Evolutionary conservation across 1,139 yeast genomes (phyloP).

Genomic region (Taphrina betulina): DNA sequence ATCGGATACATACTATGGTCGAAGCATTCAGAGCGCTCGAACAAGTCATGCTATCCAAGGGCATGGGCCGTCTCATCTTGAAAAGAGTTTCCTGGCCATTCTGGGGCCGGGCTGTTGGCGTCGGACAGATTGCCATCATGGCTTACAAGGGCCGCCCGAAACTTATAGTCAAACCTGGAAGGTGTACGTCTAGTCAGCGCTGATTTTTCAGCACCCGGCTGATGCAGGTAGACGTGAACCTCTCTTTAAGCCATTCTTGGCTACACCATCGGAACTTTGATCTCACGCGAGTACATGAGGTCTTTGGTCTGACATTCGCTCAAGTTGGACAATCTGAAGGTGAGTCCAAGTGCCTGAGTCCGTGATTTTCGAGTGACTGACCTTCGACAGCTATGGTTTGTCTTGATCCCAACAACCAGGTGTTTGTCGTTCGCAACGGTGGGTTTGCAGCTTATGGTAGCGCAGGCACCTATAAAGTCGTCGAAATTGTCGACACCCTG

Average conservation of each 20-base stretch:
- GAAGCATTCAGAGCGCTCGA: conserved; percentile 27
- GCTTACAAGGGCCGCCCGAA: conserved; percentile 9
- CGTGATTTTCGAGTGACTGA: too few species aligned
- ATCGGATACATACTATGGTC: conserved; percentile 7
- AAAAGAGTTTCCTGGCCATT: conserved; percentile 4
- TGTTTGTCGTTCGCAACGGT: conserved; percentile 22
- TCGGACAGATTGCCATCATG: conserved; percentile 16
- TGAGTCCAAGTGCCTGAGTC: too few species aligned
- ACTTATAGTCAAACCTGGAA: too few species aligned
- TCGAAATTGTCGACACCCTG: conserved; percentile 25
- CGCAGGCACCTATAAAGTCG: conserved; percentile 18
- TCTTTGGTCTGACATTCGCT: conserved; percentile 26
- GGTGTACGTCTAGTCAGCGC: too few species aligned
- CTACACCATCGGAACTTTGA: conserved; percentile 1
- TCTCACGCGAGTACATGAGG: conserved; percentile 11
- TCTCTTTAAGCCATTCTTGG: conserved; percentile 17
- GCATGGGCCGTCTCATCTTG: conserved; percentile 20
- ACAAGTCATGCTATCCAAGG: conserved; percentile 14
- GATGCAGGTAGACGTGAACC: conserved; percentile 23
- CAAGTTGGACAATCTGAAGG: conserved; percentile 29
- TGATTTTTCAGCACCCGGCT: too few species aligned
- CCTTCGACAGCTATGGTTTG: conserved; percentile 9
- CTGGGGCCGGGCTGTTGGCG: conserved; percentile 17
- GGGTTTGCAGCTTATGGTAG: conserved; percentile 22
- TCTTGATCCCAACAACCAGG: conserved; percentile 23